Evolutionary conservation across 2,329 filamentous ascomycete species (phyloP).

Genomic region (Escovopsis sp.): DNA sequence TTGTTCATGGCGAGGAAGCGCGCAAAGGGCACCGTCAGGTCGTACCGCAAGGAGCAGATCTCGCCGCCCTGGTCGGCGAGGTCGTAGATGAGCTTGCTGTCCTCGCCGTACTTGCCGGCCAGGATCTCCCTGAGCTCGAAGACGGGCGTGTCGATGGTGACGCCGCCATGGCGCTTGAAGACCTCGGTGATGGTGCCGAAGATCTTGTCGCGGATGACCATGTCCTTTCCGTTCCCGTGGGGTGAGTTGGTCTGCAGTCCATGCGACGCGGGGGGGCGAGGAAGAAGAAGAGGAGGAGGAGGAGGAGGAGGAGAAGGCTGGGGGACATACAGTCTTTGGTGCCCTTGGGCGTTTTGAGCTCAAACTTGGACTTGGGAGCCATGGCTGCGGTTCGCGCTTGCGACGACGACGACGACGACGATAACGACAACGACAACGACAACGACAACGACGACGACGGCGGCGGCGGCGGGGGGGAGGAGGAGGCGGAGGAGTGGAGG

Average conservation of each 20-base stretch:
- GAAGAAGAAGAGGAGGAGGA: no score
- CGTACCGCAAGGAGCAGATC: constrained; percentile 59
- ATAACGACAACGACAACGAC: constrained; percentile 11
- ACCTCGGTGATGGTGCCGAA: constrained; percentile 61
- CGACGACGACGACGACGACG: constrained; percentile 6
- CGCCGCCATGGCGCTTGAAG: constrained; percentile 72
- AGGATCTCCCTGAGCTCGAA: constrained; percentile 82
- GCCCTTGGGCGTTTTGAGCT: constrained; percentile 68
- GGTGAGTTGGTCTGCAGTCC: constrained; percentile 16
- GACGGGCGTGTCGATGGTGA: constrained; percentile 66
- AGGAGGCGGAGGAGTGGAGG: no score
- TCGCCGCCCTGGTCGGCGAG: constrained; percentile 78
- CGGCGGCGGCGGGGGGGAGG: constrained; percentile 1
- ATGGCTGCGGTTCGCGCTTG: constrained; percentile 11
- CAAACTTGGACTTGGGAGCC: constrained; percentile 17
- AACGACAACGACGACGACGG: no score
- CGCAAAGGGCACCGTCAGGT: constrained; percentile 80
- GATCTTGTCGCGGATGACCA: constrained; percentile 69
- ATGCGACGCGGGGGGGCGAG: background rate
- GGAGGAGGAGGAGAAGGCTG: constrained; percentile 10
- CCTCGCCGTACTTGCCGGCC: constrained; percentile 81
- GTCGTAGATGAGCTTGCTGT: constrained; percentile 85
- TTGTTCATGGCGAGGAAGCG: constrained; percentile 89
- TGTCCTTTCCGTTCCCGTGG: constrained; percentile 52
- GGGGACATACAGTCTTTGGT: constrained; percentile 57